phyloP scores from a whole-genome alignment of 2,329 filamentous ascomycete species.

The Xylariaceae sp. region DNA sequence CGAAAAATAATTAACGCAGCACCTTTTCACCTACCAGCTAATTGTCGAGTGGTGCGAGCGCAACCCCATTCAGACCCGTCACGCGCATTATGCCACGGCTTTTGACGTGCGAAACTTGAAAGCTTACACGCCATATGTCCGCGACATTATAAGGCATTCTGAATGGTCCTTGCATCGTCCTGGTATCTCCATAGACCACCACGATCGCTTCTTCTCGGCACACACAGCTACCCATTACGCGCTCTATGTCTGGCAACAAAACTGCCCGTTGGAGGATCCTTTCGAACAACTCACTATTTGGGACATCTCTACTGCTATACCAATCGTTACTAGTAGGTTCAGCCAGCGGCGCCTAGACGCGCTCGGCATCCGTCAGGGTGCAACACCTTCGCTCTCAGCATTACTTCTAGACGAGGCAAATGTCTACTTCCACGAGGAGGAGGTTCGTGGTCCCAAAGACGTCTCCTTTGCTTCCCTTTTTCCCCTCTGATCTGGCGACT shows the following conservation, averaged over 20 bases:
- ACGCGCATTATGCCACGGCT: constrained; percentile 59
- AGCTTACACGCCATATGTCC: constrained; percentile 26
- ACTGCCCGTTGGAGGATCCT: constrained; percentile 52
- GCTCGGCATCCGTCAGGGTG: constrained; percentile 52
- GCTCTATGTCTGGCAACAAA: constrained; percentile 60
- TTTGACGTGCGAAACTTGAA: constrained; percentile 45
- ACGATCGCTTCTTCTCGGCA: constrained; percentile 61
- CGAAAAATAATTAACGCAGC: no score
- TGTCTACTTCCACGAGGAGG: constrained; percentile 57
- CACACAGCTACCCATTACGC: constrained; percentile 60
- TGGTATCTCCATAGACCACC: constrained; percentile 52
- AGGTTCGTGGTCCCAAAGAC: constrained; percentile 16
- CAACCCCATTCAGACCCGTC: constrained; percentile 48
- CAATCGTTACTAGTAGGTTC: constrained; percentile 48
- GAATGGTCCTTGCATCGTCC: constrained; percentile 62
- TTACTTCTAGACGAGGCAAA: constrained; percentile 49
- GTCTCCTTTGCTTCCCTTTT: no score
- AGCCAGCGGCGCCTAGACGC: constrained; percentile 50
- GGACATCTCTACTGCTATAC: constrained; percentile 53
- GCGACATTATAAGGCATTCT: constrained; percentile 49
- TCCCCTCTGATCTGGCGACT: no score
- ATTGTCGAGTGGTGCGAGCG: constrained; percentile 62
- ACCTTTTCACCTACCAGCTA: no score
- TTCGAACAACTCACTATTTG: constrained; percentile 58
- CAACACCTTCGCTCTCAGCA: constrained; percentile 47